phyloP scores from a whole-genome alignment of 2,329 filamentous ascomycete species.

The Fusarium sp. region DNA sequence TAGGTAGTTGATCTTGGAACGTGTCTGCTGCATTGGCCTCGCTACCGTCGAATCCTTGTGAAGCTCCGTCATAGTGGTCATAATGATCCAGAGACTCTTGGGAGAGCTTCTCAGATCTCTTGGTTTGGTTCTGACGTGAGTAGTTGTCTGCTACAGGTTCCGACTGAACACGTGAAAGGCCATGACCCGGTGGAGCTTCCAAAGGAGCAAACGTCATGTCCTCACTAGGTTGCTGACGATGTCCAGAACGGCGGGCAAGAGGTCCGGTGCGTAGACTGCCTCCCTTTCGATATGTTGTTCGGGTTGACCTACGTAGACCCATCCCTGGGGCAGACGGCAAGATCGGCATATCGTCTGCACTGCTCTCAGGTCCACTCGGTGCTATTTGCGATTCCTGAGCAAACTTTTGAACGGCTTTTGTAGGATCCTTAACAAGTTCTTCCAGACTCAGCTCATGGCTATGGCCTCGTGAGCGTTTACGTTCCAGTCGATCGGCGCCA shows the following conservation, averaged over 20 bases:
- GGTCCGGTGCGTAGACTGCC: slow-evolving; percentile 85
- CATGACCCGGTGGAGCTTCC: slow-evolving; percentile 62
- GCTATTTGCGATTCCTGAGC: slow-evolving; percentile 65
- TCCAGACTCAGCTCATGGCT: slow-evolving; percentile 78
- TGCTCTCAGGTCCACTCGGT: slow-evolving; percentile 56
- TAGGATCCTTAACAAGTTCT: slow-evolving; percentile 83
- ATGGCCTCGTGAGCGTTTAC: slow-evolving; percentile 73
- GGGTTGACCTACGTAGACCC: slow-evolving; percentile 87
- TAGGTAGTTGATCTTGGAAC: slow-evolving; percentile 50
- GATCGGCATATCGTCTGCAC: slow-evolving; percentile 83
- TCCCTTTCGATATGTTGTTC: slow-evolving; percentile 87
- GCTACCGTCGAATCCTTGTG: slow-evolving; percentile 50
- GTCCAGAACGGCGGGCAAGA: slow-evolving; percentile 77
- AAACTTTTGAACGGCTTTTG: slow-evolving; percentile 76
- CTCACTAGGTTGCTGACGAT: slow-evolving; percentile 71
- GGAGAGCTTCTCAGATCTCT: slow-evolving; percentile 62
- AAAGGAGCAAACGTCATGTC: slow-evolving; percentile 52
- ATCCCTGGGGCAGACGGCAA: slow-evolving; percentile 81
- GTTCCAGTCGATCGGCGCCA: slow-evolving; percentile 82
- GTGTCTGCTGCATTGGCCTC: slow-evolving; percentile 40
- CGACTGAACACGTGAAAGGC: slow-evolving; percentile 73
- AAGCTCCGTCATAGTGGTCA: slow-evolving; percentile 58
- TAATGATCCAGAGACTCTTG: slow-evolving; percentile 58
- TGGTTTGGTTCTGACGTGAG: slow-evolving; percentile 66
- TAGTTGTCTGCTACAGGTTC: slow-evolving; percentile 70